A percentile compares a stretch with the other conserved stretches of the same genome.
Evolutionary conservation across 139 green algal species (phyloP).

Genomic region (Nannochloris sp.): DNA sequence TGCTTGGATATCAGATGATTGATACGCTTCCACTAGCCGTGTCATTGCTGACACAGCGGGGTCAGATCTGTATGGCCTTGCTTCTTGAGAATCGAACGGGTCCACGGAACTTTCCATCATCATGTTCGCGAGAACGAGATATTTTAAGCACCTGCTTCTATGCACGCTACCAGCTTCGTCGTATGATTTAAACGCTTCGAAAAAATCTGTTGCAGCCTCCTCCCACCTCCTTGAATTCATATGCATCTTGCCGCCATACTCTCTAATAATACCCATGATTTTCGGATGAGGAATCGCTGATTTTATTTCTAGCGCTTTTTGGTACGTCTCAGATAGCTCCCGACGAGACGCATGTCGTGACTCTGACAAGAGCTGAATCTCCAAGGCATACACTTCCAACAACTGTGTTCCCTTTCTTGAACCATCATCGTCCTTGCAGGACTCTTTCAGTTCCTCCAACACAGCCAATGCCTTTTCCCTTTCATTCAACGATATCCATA

Average conservation of each 20-base stretch:
- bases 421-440: slow-evolving; percentile 79
- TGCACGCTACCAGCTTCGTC: slow-evolving; percentile 72
- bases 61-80: slow-evolving; percentile 81
- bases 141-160: slow-evolving; percentile 95
- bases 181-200: slow-evolving; percentile 98
- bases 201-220: slow-evolving; percentile 93
- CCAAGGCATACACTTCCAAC: slow-evolving; percentile 94
- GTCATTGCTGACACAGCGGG: slow-evolving; percentile 85
- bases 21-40: slow-evolving; percentile 89
- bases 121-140: slow-evolving; percentile 96
- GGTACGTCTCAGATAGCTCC: slow-evolving; percentile 75
- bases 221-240: slow-evolving; percentile 84
- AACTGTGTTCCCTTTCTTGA: slow-evolving; percentile 96
- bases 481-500: slow-evolving; percentile 81
- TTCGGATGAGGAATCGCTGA: slow-evolving; percentile 92
- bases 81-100: slow-evolving; percentile 91
- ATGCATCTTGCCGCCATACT: slow-evolving; percentile 99
- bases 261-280: slow-evolving; percentile 95
- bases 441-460: slow-evolving; percentile 80
- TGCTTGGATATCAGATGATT: slow-evolving; percentile 79
- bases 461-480: slow-evolving; percentile 55
- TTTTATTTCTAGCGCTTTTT: slow-evolving; percentile 74
- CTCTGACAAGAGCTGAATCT: slow-evolving; percentile 94
- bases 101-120: slow-evolving; percentile 93
- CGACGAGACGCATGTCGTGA: slow-evolving; percentile 84